Evolutionary conservation across 768 basidiomycete species (phyloP).

Genomic region (Podaxis carcinomalis): DNA sequence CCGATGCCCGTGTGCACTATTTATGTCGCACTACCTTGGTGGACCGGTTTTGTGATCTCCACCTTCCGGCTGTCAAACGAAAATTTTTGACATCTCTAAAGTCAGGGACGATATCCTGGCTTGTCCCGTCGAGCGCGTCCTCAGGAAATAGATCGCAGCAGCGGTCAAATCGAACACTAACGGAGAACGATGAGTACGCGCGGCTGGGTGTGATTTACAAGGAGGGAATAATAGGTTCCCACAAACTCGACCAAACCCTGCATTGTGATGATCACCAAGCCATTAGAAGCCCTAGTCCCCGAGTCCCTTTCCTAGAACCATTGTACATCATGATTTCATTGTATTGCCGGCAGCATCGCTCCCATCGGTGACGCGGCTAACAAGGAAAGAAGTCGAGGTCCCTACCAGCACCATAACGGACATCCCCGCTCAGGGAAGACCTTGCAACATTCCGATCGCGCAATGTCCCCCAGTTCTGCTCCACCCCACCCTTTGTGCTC

Average conservation of each 20-base stretch:
- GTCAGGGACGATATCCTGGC: no score
- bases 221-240: background rate
- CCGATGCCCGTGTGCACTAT: no score
- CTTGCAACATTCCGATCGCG: constrained; percentile 7
- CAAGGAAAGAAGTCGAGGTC: background rate
- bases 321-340: background rate
- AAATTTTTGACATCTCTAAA: background rate
- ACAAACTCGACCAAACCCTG: background rate
- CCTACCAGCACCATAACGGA: background rate
- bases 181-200: background rate
- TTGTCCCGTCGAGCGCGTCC: background rate
- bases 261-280: background rate
- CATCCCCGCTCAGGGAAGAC: background rate
- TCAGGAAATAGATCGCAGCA: background rate
- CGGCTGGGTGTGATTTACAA: background rate
- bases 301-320: background rate
- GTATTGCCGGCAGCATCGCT: background rate
- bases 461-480: background rate
- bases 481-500: background rate
- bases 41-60: background rate
- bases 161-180: background rate
- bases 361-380: background rate
- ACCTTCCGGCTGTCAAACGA: background rate
- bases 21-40: background rate
- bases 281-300: background rate